These are phyloP conservation scores for Samsoniella hepiali DNA, from an alignment of 2,329 filamentous ascomycete genomes.

Conservation along the genomic window DNA sequence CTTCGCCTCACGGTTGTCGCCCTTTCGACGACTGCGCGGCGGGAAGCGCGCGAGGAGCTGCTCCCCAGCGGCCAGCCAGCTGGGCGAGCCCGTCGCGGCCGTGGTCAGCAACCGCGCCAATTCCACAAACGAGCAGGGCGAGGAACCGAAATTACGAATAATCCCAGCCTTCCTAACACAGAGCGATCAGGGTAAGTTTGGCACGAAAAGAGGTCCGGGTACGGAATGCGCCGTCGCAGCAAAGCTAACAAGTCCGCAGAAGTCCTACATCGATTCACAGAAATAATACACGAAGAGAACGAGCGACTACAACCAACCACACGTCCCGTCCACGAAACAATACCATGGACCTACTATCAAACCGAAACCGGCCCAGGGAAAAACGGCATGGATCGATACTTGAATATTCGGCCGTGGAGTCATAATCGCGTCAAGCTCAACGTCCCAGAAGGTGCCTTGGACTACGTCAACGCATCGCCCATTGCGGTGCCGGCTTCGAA, in stretches of 20 bases:
- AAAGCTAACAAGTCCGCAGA: slow-evolving; percentile 39
- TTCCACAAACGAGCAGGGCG: slow-evolving; percentile 12
- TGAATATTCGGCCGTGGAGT: slow-evolving; percentile 86
- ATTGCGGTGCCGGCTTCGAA: slow-evolving; percentile 52
- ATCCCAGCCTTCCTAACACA: slow-evolving; percentile 40
- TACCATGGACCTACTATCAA: slow-evolving; percentile 36
- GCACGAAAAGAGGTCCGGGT: not conserved
- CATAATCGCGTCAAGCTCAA: slow-evolving; percentile 78
- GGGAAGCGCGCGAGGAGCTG: slow-evolving; percentile 45
- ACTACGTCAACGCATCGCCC: slow-evolving; percentile 82
- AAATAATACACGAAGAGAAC: slow-evolving; percentile 53
- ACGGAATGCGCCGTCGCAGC: not conserved
- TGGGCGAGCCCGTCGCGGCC: slow-evolving; percentile 25
- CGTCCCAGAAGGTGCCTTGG: slow-evolving; percentile 68
- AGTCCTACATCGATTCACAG: slow-evolving; percentile 45
- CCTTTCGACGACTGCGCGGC: slow-evolving; percentile 45
- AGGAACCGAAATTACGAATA: slow-evolving; percentile 27
- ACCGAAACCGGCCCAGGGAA: slow-evolving; percentile 31
- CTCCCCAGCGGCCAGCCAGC: slow-evolving; percentile 32
- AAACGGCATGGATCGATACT: slow-evolving; percentile 70
- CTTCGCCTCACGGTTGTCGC: slow-evolving; percentile 32
- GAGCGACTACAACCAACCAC: slow-evolving; percentile 41
- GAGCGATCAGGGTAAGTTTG: slow-evolving; percentile 33
- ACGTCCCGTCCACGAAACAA: slow-evolving; percentile 33
- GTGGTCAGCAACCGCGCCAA: slow-evolving; percentile 37